These are phyloP conservation scores for Arthromyces matolae DNA, from an alignment of 768 basidiomycete species.

Conservation along the genomic window DNA sequence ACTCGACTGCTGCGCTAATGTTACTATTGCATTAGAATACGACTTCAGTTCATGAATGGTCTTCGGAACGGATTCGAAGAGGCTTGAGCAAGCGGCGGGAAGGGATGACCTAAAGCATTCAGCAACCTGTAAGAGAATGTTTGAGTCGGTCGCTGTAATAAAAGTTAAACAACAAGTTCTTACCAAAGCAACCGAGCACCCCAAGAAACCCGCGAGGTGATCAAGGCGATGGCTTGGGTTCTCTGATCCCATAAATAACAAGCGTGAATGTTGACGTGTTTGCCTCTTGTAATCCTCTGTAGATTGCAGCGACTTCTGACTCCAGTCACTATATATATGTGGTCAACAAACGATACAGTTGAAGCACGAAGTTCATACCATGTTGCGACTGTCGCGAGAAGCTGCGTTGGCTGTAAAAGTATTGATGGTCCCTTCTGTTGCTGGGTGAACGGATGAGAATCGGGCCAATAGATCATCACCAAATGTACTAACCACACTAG, in stretches of 20 bases:
- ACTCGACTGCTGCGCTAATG: conserved; percentile 29
- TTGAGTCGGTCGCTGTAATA: neutral
- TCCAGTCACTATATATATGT: conserved; percentile 37
- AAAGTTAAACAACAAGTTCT: conserved; percentile 12
- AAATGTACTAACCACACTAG: conserved; percentile 21
- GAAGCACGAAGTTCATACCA: conserved; percentile 33
- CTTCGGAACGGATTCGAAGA: conserved; percentile 15
- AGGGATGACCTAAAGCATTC: conserved; percentile 42
- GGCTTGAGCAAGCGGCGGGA: conserved; percentile 22
- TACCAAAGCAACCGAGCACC: conserved; percentile 41
- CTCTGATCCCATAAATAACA: conserved; percentile 38
- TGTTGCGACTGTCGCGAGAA: conserved; percentile 32
- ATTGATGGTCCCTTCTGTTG: conserved; percentile 27
- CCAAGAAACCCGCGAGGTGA: conserved; percentile 39
- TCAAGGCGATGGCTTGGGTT: conserved; percentile 34
- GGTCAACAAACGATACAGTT: conserved; percentile 4
- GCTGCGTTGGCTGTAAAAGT: conserved; percentile 42
- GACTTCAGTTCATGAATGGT: conserved; percentile 13
- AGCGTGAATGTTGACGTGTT: conserved; percentile 34
- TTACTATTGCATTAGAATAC: conserved; percentile 23
- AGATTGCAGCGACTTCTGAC: conserved; percentile 34
- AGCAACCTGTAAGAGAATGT: conserved; percentile 31
- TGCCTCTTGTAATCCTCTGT: conserved; percentile 35
- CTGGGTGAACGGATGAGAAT: conserved; percentile 1
- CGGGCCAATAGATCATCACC: neutral